Conservation (phyloP, 495 filamentous ascomycete species). For the Viridothelium virens region DNA sequence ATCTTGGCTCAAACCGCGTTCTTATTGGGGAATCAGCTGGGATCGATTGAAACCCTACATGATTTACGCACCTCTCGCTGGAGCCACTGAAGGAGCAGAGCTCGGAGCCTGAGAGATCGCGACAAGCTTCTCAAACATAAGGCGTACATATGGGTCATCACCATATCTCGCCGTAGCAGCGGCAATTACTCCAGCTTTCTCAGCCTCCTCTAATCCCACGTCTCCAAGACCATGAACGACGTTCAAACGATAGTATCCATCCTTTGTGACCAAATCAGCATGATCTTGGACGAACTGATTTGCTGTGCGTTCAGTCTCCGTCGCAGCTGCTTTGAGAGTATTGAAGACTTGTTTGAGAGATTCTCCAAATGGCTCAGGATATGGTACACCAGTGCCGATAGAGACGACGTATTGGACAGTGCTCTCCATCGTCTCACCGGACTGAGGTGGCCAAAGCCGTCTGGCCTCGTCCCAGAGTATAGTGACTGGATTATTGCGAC, state of each 20-base stretch:
- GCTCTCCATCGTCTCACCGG: neutral
- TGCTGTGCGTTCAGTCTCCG: constrained; percentile 13
- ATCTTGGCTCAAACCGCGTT: neutral
- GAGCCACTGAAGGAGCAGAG: neutral
- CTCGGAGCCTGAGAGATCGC: neutral
- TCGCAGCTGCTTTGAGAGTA: constrained; percentile 4
- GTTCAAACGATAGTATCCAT: constrained; percentile 14
- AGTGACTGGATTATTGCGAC: constrained; percentile 15
- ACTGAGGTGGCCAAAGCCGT: neutral
- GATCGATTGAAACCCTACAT: no score
- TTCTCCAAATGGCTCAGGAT: constrained; percentile 8
- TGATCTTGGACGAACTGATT: constrained; percentile 5
- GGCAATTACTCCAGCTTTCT: neutral
- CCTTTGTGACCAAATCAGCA: neutral
- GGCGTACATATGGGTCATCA: constrained; percentile 3
- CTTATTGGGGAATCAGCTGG: neutral
- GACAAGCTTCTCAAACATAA: neutral
- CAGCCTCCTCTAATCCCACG: constrained; percentile 12
- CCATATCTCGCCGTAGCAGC: constrained; percentile 11
- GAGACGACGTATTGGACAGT: constrained; percentile 5
- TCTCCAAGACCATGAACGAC: neutral
- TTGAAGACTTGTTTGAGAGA: constrained; percentile 4
- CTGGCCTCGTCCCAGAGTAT: constrained; percentile 12
- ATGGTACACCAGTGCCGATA: constrained; percentile 12
- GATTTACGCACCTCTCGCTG: neutral